These are phyloP conservation scores for Huntiella bhutanensis DNA, from an alignment of 2,329 filamentous ascomycete species.

Conservation along the genomic window DNA sequence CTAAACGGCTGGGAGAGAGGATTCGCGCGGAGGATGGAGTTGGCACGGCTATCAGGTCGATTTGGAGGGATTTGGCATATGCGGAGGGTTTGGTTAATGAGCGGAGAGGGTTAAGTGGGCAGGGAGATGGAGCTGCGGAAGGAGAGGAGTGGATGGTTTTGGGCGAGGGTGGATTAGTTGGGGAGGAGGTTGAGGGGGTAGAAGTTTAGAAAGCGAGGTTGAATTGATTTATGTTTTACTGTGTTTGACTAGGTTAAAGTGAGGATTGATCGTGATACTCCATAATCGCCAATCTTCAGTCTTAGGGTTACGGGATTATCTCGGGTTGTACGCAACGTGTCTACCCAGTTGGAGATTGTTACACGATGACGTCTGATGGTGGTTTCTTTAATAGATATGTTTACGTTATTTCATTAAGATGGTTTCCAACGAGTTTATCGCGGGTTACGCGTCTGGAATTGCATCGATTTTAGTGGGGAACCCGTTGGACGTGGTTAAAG, in stretches of 20 bases:
- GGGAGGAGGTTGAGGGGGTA: constrained; percentile 21
- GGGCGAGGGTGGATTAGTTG: constrained; percentile 25
- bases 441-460: constrained; percentile 75
- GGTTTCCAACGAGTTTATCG: constrained; percentile 81
- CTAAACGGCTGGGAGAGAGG: constrained; percentile 60
- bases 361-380: too few relatives aligned
- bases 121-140: constrained; percentile 33
- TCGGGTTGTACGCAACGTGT: too few relatives aligned
- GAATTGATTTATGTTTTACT: constrained; percentile 11
- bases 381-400: neutral
- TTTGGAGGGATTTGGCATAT: constrained; percentile 91
- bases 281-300: neutral
- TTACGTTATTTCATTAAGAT: neutral
- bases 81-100: constrained; percentile 55
- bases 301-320: neutral
- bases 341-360: too few relatives aligned
- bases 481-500: constrained; percentile 49
- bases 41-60: constrained; percentile 71
- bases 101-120: constrained; percentile 25
- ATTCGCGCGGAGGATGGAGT: constrained; percentile 88
- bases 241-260: neutral
- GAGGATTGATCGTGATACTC: neutral
- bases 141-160: constrained; percentile 88
- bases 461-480: constrained; percentile 78
- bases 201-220: constrained; percentile 24